Percentiles rank a stretch among this genome's conserved stretches.
phyloP scores from a whole-genome alignment of 805 yeast species.

The Candida chilensis region DNA sequence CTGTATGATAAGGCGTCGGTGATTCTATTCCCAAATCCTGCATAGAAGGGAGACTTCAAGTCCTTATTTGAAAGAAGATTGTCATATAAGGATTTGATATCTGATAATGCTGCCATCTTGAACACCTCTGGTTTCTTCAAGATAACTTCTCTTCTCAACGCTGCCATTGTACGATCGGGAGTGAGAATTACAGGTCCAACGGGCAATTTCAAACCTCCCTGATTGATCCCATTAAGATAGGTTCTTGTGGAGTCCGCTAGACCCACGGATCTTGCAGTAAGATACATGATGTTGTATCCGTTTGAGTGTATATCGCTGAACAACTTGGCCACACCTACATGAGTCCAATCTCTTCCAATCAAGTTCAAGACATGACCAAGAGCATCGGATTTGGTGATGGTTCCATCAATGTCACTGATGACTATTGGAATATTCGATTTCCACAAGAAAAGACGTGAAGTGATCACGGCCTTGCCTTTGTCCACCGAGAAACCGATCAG shows the following conservation, averaged over 20 bases:
- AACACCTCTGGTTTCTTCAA: conserved; percentile 96
- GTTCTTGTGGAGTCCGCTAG: conserved; percentile 89
- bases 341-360: conserved; percentile 98
- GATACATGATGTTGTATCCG: conserved; percentile 88
- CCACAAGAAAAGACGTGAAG: conserved; percentile 78
- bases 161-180: conserved; percentile 96
- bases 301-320: conserved; percentile 80
- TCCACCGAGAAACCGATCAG: conserved; percentile 71
- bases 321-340: conserved; percentile 85
- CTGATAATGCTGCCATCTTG: conserved; percentile 93
- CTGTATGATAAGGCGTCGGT: conserved; percentile 95
- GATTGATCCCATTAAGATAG: conserved; percentile 70
- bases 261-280: conserved; percentile 93
- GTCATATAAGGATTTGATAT: conserved; percentile 66
- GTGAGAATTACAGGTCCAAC: conserved; percentile 89
- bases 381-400: conserved; percentile 96
- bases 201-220: conserved; percentile 69
- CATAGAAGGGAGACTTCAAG: conserved; percentile 78
- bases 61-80: conserved; percentile 19
- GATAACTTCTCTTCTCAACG: conserved; percentile 84
- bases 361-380: conserved; percentile 90
- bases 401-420: conserved; percentile 95
- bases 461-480: conserved; percentile 71
- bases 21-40: conserved; percentile 94
- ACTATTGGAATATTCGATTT: conserved; percentile 79